Evolutionary conservation across 164 flowering plant species (phyloP).

Genomic region (Piper betle): DNA sequence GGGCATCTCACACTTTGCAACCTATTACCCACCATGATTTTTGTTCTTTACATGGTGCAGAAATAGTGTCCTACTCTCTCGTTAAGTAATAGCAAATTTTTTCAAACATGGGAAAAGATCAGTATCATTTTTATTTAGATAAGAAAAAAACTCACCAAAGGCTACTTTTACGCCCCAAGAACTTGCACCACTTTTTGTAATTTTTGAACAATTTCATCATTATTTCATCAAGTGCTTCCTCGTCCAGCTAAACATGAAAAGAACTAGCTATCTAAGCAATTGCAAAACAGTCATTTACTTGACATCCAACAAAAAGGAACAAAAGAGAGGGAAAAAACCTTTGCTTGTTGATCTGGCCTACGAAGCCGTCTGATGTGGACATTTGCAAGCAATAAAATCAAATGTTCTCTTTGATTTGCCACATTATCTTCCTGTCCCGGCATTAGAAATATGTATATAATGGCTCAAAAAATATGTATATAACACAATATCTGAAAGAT

Average conservation of each 20-base stretch:
- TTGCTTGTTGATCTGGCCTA: slow-evolving; percentile 91
- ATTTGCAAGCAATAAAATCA: slow-evolving; percentile 91
- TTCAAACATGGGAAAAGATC: too few relatives aligned
- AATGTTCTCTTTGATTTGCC: slow-evolving; percentile 98
- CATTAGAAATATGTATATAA: too few relatives aligned
- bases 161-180: slow-evolving; percentile 87
- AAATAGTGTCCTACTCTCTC: too few relatives aligned
- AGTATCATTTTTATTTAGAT: background rate
- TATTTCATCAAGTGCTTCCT: slow-evolving; percentile 78
- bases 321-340: slow-evolving; percentile 30
- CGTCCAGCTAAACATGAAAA: slow-evolving; percentile 61
- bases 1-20: too few relatives aligned
- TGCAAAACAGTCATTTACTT: background rate
- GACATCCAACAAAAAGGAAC: background rate
- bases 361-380: slow-evolving; percentile 90
- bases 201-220: slow-evolving; percentile 97
- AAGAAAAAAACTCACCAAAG: slow-evolving; percentile 60
- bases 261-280: background rate
- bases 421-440: slow-evolving; percentile 91
- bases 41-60: too few relatives aligned
- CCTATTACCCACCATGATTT: too few relatives aligned
- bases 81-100: too few relatives aligned
- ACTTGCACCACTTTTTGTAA: slow-evolving; percentile 98
- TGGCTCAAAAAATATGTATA: too few relatives aligned
- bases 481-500: background rate